Evolutionary conservation across 2,329 filamentous ascomycete genomes (phyloP).

Genomic region (Aspergillus sp.): DNA sequence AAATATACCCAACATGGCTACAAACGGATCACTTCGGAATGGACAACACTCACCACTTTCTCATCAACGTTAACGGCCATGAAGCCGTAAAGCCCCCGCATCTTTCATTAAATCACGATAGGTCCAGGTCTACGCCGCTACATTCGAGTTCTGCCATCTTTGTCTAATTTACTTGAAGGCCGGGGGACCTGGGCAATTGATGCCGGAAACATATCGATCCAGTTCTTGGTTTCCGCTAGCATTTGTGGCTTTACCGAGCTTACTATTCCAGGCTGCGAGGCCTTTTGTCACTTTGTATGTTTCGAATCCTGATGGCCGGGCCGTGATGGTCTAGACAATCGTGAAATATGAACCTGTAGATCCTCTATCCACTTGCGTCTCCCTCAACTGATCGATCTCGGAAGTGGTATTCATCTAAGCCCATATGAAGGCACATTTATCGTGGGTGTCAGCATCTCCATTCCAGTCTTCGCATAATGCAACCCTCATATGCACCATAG

Average conservation of each 20-base stretch:
- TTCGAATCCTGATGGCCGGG: background rate
- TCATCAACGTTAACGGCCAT: background rate
- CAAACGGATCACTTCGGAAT: background rate
- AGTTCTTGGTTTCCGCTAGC: no score
- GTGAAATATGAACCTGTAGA: background rate
- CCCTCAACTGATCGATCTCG: background rate
- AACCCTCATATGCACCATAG: background rate
- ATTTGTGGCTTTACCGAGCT: no score
- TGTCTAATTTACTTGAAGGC: no score
- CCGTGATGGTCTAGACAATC: background rate
- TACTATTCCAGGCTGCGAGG: background rate
- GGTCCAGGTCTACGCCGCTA: no score
- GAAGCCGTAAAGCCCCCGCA: no score
- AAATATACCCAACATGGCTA: background rate
- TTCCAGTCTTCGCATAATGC: no score
- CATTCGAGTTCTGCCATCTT: no score
- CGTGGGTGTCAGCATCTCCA: background rate
- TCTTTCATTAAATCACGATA: no score
- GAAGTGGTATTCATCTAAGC: background rate
- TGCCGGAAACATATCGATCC: no score
- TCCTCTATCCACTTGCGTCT: background rate
- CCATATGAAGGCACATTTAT: background rate
- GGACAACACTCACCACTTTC: background rate
- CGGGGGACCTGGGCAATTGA: no score
- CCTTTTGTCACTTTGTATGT: background rate